Percentiles rank a stretch among this genome's conserved stretches.
Conservation (phyloP, 1,284 basidiomycete genomes). For the Ustilago nuda region DNA sequence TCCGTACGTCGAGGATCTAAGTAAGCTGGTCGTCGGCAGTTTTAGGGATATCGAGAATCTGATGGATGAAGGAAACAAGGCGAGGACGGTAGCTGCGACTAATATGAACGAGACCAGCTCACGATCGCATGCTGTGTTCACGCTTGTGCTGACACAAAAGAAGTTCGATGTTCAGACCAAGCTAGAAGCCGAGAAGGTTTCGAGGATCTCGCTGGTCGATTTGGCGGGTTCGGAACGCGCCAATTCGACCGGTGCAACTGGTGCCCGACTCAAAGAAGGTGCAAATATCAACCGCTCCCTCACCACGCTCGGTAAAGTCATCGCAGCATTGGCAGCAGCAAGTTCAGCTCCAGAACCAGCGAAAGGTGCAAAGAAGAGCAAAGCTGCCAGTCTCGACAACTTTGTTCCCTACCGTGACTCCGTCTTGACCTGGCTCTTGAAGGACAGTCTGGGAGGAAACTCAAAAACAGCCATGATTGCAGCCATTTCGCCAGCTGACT, state of each 20-base stretch:
- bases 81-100: slow-evolving; percentile 65
- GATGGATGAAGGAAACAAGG: slow-evolving; percentile 99
- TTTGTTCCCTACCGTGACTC: slow-evolving; percentile 66
- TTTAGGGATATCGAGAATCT: slow-evolving; percentile 97
- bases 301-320: slow-evolving; percentile 61
- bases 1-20: slow-evolving; percentile 97
- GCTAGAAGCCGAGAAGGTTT: slow-evolving; percentile 64
- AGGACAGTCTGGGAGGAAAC: slow-evolving; percentile 67
- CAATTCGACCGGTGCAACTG: slow-evolving; percentile 68
- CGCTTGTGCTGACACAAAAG: slow-evolving; percentile 61
- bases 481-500: slow-evolving; percentile 95
- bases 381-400: slow-evolving; percentile 49
- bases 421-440: slow-evolving; percentile 70
- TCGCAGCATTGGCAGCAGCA: slow-evolving; percentile 62
- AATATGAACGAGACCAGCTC: slow-evolving; percentile 67
- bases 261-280: slow-evolving; percentile 67
- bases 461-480: slow-evolving; percentile 77
- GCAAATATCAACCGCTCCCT: slow-evolving; percentile 67
- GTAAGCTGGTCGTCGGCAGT: slow-evolving; percentile 88
- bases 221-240: slow-evolving; percentile 66
- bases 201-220: slow-evolving; percentile 65
- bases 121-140: slow-evolving; percentile 66
- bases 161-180: slow-evolving; percentile 55
- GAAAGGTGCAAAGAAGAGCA: slow-evolving; percentile 54
- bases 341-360: slow-evolving; percentile 41